These are phyloP conservation scores for Kodamaea alishanica DNA, from an alignment of 1,139 yeast genomes.

Conservation along the genomic window DNA sequence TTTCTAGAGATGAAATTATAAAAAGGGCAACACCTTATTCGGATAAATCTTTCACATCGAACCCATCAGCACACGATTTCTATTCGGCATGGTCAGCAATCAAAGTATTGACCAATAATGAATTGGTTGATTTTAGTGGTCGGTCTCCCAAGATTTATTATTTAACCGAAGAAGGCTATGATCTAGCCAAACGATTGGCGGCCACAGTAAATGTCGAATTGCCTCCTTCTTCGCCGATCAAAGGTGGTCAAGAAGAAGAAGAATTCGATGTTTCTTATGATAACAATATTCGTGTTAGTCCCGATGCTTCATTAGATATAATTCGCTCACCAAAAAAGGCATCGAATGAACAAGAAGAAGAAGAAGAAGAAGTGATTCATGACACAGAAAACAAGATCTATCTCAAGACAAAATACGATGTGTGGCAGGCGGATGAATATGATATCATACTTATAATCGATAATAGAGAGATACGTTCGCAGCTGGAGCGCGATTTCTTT, in stretches of 20 bases:
- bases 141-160: slow-evolving; percentile 55
- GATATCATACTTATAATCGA: slow-evolving; percentile 67
- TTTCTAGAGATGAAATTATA: slow-evolving; percentile 59
- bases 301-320: slow-evolving; percentile 16
- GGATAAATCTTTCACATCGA: slow-evolving; percentile 60
- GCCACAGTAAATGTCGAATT: slow-evolving; percentile 39
- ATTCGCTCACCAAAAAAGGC: not conserved
- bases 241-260: not conserved
- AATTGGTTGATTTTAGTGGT: slow-evolving; percentile 55
- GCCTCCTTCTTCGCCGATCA: slow-evolving; percentile 17
- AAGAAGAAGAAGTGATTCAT: slow-evolving; percentile 14
- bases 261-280: slow-evolving; percentile 30
- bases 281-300: slow-evolving; percentile 30
- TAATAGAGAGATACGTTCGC: slow-evolving; percentile 71
- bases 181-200: slow-evolving; percentile 57
- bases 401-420: slow-evolving; percentile 29
- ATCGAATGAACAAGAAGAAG: not conserved
- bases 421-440: slow-evolving; percentile 43
- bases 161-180: slow-evolving; percentile 71
- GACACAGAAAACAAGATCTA: slow-evolving; percentile 22
- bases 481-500: slow-evolving; percentile 62
- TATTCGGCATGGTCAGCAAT: slow-evolving; percentile 80
- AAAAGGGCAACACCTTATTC: slow-evolving; percentile 58
- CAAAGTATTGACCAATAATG: slow-evolving; percentile 60
- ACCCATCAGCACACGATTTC: slow-evolving; percentile 58